Conservation (phyloP, 2,329 filamentous ascomycete species). For the Trichoderma guizhouense region DNA sequence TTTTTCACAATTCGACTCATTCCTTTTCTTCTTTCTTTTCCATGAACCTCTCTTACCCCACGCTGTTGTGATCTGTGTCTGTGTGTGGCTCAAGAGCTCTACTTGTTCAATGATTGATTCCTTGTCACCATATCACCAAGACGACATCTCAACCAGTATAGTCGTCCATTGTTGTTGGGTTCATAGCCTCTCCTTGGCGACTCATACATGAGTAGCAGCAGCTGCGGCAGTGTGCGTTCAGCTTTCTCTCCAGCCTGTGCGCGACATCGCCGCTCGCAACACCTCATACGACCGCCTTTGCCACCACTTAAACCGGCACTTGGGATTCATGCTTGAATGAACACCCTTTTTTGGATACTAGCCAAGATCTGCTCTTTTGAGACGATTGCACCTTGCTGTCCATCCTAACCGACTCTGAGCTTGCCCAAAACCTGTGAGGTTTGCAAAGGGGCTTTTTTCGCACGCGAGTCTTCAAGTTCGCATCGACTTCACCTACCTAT, state of each 20-base stretch:
- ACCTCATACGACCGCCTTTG: background rate
- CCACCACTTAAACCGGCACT: background rate
- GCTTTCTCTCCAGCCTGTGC: background rate
- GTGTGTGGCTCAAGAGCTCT: constrained; percentile 6
- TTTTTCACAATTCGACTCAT: constrained; percentile 18
- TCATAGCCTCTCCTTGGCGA: background rate
- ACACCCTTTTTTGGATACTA: background rate
- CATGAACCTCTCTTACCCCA: constrained; percentile 17
- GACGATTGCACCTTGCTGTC: background rate
- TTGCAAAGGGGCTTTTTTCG: background rate
- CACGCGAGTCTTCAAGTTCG: background rate
- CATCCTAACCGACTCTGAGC: background rate
- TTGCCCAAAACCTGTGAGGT: background rate
- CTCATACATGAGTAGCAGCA: background rate
- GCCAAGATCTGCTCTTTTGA: background rate
- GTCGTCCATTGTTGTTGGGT: background rate
- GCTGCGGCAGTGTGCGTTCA: background rate
- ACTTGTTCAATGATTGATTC: constrained; percentile 3
- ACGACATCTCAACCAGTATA: background rate
- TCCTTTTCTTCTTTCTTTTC: constrained; percentile 15
- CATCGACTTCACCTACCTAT: background rate
- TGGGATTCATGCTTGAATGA: background rate
- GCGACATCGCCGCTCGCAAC: background rate
- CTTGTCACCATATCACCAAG: background rate
- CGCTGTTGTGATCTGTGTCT: background rate